phyloP scores from a whole-genome alignment of 2,329 filamentous ascomycete species.

The Aspergillus spinulosporus region DNA sequence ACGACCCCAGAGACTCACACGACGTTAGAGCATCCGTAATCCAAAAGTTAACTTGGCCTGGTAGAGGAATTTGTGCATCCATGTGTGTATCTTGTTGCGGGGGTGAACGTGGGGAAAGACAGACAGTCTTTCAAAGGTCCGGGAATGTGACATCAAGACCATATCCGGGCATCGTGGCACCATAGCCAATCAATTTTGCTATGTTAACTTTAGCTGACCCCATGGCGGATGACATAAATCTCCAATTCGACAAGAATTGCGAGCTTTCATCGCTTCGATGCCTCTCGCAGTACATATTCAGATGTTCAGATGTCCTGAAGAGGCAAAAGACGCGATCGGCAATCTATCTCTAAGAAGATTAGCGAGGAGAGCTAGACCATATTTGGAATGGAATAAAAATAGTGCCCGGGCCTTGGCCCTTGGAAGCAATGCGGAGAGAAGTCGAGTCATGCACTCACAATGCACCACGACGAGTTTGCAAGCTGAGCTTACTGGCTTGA shows the following conservation, averaged over 20 bases:
- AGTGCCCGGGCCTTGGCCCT: too few species aligned
- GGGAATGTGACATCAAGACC: background rate
- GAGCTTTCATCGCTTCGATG: conserved; percentile 2
- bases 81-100: background rate
- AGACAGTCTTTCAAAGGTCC: background rate
- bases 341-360: conserved; percentile 4
- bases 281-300: background rate
- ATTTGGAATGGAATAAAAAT: too few species aligned
- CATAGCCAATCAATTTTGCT: background rate
- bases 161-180: background rate
- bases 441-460: too few species aligned
- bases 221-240: background rate
- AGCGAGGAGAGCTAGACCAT: background rate
- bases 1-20: too few species aligned
- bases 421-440: too few species aligned
- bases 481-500: too few species aligned
- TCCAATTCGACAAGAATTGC: background rate
- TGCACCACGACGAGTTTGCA: too few species aligned
- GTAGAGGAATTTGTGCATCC: too few species aligned
- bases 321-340: conserved; percentile 5
- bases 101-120: background rate
- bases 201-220: background rate
- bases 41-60: too few species aligned
- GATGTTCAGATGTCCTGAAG: background rate
- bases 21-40: too few species aligned